These are phyloP conservation scores for Irpex rosettiformis DNA, from an alignment of 1,284 basidiomycete genomes.

Conservation along the genomic window DNA sequence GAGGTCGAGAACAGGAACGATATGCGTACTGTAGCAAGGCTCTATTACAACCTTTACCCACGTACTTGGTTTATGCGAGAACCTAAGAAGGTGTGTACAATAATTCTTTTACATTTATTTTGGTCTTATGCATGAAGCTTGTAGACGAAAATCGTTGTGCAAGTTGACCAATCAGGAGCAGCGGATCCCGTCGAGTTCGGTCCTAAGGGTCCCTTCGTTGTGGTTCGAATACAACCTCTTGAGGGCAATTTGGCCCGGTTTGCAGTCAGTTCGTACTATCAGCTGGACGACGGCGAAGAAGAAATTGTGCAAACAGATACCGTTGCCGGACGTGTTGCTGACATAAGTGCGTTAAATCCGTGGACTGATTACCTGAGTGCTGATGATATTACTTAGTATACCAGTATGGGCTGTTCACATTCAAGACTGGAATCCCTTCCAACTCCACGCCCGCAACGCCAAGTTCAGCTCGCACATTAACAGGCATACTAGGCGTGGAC, in stretches of 20 bases:
- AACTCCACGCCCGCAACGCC: conserved; percentile 81
- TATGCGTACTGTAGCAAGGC: conserved; percentile 65
- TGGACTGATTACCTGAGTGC: not conserved
- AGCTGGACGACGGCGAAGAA: conserved; percentile 68
- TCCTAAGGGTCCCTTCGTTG: conserved; percentile 62
- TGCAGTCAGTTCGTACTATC: conserved; percentile 68
- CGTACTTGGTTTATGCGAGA: conserved; percentile 72
- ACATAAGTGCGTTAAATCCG: conserved; percentile 61
- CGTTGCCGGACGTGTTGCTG: conserved; percentile 67
- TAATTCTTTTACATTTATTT: conserved; percentile 1
- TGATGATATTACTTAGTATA: conserved; percentile 52
- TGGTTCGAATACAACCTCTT: conserved; percentile 76
- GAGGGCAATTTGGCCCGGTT: conserved; percentile 79
- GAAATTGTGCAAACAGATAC: conserved; percentile 81
- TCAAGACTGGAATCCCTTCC: conserved; percentile 69
- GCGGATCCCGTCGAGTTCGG: conserved; percentile 78
- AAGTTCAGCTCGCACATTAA: conserved; percentile 64
- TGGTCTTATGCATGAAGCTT: not conserved
- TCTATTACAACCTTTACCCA: conserved; percentile 85
- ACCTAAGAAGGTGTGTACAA: conserved; percentile 60
- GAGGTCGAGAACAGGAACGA: conserved; percentile 77
- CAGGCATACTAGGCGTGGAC: conserved; percentile 81
- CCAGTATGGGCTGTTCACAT: conserved; percentile 83
- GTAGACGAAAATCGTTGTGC: conserved; percentile 85
- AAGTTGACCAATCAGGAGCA: conserved; percentile 71